These are phyloP conservation scores for Emergomyces pasteurianus DNA, from an alignment of 2,329 filamentous ascomycete species.

Conservation along the genomic window DNA sequence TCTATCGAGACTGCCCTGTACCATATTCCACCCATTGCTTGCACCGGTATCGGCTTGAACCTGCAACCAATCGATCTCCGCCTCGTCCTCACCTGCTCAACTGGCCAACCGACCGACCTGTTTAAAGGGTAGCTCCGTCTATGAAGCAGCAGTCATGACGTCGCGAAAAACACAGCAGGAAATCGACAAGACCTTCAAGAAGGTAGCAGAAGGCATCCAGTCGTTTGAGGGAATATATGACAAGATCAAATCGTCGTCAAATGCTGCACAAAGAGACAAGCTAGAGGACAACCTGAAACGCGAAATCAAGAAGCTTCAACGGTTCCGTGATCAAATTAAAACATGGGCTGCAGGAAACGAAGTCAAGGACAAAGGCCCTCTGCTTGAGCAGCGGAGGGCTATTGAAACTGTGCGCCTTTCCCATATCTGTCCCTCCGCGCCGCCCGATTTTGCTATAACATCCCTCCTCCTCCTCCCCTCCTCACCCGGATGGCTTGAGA, in stretches of 20 bases:
- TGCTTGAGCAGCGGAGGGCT: constrained; percentile 85
- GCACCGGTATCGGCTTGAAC: not conserved
- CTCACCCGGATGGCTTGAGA: constrained; percentile 2
- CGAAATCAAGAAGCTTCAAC: constrained; percentile 99
- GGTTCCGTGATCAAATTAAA: constrained; percentile 97
- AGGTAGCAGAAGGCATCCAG: constrained; percentile 82
- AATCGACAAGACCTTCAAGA: constrained; percentile 99
- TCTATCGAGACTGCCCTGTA: not conserved
- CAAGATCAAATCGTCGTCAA: constrained; percentile 88
- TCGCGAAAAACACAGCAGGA: constrained; percentile 94
- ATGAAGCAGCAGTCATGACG: constrained; percentile 54
- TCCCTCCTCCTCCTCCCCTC: constrained; percentile 2
- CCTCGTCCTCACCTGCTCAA: not conserved
- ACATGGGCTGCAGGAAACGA: constrained; percentile 98
- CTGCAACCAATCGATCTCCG: not conserved
- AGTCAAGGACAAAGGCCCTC: constrained; percentile 96
- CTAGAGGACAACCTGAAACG: constrained; percentile 95
- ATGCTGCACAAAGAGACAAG: constrained; percentile 94
- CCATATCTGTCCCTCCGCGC: not conserved
- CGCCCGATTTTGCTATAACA: not conserved
- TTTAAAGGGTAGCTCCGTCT: not conserved
- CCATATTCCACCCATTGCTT: not conserved
- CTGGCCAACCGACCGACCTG: not conserved
- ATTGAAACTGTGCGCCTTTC: constrained; percentile 70
- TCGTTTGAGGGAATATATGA: constrained; percentile 95